These are phyloP conservation scores for Prunus yedoensis DNA, from an alignment of 331 rosid species.

Conservation along the genomic window DNA sequence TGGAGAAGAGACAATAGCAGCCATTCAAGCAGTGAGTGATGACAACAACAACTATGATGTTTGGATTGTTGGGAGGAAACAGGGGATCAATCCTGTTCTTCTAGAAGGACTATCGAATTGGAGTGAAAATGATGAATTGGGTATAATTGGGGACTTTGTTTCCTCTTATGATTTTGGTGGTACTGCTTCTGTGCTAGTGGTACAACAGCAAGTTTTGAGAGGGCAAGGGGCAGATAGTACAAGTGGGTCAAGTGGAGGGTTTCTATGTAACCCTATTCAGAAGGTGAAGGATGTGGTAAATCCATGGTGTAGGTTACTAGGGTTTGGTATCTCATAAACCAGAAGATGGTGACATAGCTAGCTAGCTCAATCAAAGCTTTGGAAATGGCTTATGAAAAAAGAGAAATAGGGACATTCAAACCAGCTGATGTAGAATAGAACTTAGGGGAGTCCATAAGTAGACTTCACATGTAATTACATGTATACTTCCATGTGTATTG, in stretches of 20 bases:
- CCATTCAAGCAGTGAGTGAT: constrained; percentile 49
- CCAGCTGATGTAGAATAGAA: neutral
- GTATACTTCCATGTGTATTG: neutral
- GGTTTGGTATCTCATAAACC: neutral
- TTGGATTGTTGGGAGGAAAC: constrained; percentile 76
- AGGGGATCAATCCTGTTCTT: constrained; percentile 72
- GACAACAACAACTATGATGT: constrained; percentile 41
- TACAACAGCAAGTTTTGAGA: constrained; percentile 73
- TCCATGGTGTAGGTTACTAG: neutral
- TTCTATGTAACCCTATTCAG: neutral
- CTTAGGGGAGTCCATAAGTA: neutral
- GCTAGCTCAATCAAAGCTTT: neutral
- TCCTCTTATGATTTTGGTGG: constrained; percentile 57
- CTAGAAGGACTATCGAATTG: constrained; percentile 56
- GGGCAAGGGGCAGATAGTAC: constrained; percentile 18
- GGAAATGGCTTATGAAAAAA: neutral
- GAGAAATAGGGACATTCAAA: neutral
- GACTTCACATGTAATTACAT: neutral
- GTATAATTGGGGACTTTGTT: constrained; percentile 69
- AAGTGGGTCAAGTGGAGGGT: neutral
- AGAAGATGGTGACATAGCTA: neutral
- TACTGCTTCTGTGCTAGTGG: constrained; percentile 60
- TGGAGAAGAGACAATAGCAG: constrained; percentile 63
- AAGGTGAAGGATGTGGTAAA: neutral
- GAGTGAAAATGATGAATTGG: constrained; percentile 67